Evolutionary conservation across 1,139 yeast genomes (phyloP).

Genomic region (Scheffersomyces stambukii): DNA sequence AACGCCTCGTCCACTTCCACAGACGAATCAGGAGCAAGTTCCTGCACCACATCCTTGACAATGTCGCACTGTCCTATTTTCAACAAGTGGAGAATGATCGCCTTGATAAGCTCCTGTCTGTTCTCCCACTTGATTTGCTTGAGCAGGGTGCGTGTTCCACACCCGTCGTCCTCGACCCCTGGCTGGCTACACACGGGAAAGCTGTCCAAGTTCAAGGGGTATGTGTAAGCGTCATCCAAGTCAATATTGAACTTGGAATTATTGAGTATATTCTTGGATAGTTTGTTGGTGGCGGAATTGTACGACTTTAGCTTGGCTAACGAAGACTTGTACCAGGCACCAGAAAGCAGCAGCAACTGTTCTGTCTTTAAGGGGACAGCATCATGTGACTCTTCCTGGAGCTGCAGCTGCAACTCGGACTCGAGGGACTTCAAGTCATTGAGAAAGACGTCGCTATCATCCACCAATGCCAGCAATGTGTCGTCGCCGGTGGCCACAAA

Average conservation of each 20-base stretch:
- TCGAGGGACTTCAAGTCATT: conserved; percentile 26
- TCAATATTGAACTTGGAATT: conserved; percentile 28
- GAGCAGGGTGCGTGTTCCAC: conserved; percentile 6
- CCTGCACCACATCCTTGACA: conserved; percentile 29
- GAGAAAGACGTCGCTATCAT: conserved; percentile 23
- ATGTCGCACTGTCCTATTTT: conserved; percentile 41
- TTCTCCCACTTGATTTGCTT: conserved; percentile 21
- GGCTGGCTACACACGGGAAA: conserved; percentile 22
- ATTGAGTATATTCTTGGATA: conserved; percentile 32
- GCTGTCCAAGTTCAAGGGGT: conserved; percentile 32
- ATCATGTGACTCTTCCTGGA: too few relatives aligned
- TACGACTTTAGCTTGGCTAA: conserved; percentile 32
- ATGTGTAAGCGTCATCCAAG: conserved; percentile 43
- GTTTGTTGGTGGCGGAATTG: conserved; percentile 34
- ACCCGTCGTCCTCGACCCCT: conserved; percentile 1
- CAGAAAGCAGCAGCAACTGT: conserved; percentile 9
- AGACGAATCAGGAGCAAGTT: conserved; percentile 13
- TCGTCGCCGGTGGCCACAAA: conserved; percentile 22
- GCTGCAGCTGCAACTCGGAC: conserved; percentile 14
- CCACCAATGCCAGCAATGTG: conserved; percentile 16
- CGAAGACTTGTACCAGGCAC: conserved; percentile 36
- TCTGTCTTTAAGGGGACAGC: not conserved
- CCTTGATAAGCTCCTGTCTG: conserved; percentile 33
- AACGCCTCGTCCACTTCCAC: conserved; percentile 20
- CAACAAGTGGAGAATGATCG: conserved; percentile 37